A percentile compares a stretch with the other conserved stretches of the same genome.
These are phyloP conservation scores for Penicillium silybi DNA, from an alignment of 495 filamentous ascomycete species.

Conservation along the genomic window DNA sequence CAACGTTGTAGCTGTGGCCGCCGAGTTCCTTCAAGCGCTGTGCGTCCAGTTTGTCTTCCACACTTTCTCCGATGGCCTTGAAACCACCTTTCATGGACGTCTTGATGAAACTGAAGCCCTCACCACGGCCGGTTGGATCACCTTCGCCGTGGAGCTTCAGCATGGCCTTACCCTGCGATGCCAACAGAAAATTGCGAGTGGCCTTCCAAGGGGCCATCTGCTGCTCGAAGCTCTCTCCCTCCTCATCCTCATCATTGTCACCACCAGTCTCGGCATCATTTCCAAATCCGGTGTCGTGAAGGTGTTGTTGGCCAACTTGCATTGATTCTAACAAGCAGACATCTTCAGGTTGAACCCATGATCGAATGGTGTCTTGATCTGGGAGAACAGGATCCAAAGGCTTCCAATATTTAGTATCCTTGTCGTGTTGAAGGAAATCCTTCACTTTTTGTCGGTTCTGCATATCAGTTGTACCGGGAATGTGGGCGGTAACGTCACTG, in stretches of 20 bases:
- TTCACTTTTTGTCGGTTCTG: constrained; percentile 95
- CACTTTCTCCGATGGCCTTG: constrained; percentile 83
- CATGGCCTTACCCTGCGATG: constrained; percentile 95
- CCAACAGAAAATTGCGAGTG: constrained; percentile 91
- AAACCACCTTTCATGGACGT: constrained; percentile 99
- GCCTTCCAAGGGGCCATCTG: constrained; percentile 93
- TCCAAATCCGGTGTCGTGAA: constrained; percentile 75
- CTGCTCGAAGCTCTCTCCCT: constrained; percentile 72
- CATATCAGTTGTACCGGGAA: constrained; percentile 85
- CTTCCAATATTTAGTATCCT: constrained; percentile 78
- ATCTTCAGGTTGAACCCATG: constrained; percentile 91
- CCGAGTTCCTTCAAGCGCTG: constrained; percentile 82
- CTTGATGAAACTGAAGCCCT: constrained; percentile 92
- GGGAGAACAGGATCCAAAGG: constrained; percentile 68
- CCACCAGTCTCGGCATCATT: constrained; percentile 71
- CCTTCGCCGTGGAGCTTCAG: constrained; percentile 88
- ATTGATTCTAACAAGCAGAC: constrained; percentile 92
- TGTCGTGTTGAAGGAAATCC: constrained; percentile 87
- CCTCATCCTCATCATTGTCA: constrained; percentile 62
- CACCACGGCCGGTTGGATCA: constrained; percentile 90
- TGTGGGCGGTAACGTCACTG: constrained; percentile 78
- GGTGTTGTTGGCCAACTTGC: constrained; percentile 85
- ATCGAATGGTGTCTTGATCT: constrained; percentile 70
- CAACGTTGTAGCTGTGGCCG: constrained; percentile 96
- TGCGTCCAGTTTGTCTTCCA: constrained; percentile 79